A percentile compares a stretch with the other conserved stretches of the same genome.
These are phyloP conservation scores for Lactarius trivialis DNA, from an alignment of 768 basidiomycete species.

Conservation along the genomic window DNA sequence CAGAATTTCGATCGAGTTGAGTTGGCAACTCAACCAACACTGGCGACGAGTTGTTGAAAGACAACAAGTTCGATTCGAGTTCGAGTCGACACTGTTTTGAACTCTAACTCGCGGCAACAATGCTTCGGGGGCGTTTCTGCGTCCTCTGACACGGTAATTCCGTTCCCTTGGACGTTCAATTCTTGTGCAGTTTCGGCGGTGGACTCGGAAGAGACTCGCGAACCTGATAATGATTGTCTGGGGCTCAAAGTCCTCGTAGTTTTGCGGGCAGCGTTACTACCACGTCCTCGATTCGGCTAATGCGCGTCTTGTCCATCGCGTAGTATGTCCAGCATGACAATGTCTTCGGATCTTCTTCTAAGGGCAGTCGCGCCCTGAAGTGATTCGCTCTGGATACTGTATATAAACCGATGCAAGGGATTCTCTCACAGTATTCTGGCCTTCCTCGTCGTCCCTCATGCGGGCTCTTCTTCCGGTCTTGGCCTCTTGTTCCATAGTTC, in stretches of 20 bases:
- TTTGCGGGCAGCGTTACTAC: too few species aligned
- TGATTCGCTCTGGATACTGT: constrained; percentile 33
- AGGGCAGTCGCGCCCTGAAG: neutral
- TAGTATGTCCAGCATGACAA: too few species aligned
- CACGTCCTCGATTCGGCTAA: too few species aligned
- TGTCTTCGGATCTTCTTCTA: too few species aligned
- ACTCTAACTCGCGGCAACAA: too few species aligned
- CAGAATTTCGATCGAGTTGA: too few species aligned
- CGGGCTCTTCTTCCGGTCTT: constrained; percentile 4
- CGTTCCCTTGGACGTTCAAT: neutral
- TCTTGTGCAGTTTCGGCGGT: neutral
- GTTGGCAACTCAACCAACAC: too few species aligned
- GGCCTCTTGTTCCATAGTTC: constrained; percentile 22
- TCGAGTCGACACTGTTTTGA: too few species aligned
- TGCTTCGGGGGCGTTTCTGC: too few species aligned
- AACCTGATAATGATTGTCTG: neutral
- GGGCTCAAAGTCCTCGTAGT: neutral
- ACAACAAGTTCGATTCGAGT: too few species aligned
- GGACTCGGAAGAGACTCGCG: neutral
- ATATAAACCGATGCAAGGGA: constrained; percentile 33
- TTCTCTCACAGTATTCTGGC: neutral
- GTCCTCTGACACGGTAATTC: neutral
- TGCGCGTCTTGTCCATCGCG: neutral
- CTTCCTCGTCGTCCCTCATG: too few species aligned
- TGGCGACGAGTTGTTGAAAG: too few species aligned